Percentiles rank a stretch among this genome's conserved stretches.
phyloP scores from a whole-genome alignment of 805 yeast species.

The Spathaspora hagerdaliae region DNA sequence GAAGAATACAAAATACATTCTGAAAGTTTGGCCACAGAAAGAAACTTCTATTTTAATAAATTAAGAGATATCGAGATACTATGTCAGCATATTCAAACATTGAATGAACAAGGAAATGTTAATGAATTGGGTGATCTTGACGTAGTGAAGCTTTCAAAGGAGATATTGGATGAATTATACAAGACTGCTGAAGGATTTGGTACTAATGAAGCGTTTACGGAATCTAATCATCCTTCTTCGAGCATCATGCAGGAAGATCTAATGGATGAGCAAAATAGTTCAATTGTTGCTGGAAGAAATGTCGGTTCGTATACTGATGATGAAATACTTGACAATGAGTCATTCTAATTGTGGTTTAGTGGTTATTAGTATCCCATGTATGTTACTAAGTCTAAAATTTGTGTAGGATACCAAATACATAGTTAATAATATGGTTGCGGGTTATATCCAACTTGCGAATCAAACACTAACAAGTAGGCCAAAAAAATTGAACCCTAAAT shows the following conservation, averaged over 20 bases:
- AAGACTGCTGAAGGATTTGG: slow-evolving; percentile 78
- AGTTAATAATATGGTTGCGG: too few relatives aligned
- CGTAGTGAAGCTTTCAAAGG: slow-evolving; percentile 32
- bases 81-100: slow-evolving; percentile 48
- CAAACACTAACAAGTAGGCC: not conserved
- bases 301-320: slow-evolving; percentile 10
- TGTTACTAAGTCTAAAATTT: too few relatives aligned
- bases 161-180: slow-evolving; percentile 73
- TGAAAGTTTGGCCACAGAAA: slow-evolving; percentile 71
- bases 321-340: slow-evolving; percentile 12
- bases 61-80: slow-evolving; percentile 83
- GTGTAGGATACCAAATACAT: too few relatives aligned
- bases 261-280: slow-evolving; percentile 22
- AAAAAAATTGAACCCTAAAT: not conserved
- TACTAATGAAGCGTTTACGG: not conserved
- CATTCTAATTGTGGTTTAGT: slow-evolving; percentile 6
- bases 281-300: slow-evolving; percentile 22
- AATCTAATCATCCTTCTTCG: not conserved
- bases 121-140: slow-evolving; percentile 36
- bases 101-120: slow-evolving; percentile 24
- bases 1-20: slow-evolving; percentile 56
- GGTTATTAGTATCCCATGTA: too few relatives aligned
- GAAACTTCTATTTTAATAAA: slow-evolving; percentile 88
- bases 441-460: too few relatives aligned
- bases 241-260: slow-evolving; percentile 22